These are phyloP conservation scores for Kodamaea laetipori DNA, from an alignment of 805 yeast genomes.

Conservation along the genomic window DNA sequence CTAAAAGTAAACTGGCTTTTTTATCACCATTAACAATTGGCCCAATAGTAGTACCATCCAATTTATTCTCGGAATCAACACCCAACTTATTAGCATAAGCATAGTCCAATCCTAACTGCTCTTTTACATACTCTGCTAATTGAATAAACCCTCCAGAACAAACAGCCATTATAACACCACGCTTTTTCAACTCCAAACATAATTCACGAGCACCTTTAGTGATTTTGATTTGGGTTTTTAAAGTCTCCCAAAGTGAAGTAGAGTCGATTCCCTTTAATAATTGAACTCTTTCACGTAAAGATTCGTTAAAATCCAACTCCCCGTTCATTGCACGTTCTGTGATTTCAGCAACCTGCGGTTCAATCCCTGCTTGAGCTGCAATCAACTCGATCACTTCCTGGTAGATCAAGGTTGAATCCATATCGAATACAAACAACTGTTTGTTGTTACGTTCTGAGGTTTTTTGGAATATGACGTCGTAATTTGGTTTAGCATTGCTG, in stretches of 20 bases:
- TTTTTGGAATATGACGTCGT: constrained; percentile 38
- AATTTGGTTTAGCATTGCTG: constrained; percentile 17
- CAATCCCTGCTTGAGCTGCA: constrained; percentile 92
- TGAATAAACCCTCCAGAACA: constrained; percentile 95
- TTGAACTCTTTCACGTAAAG: constrained; percentile 71
- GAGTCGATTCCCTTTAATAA: constrained; percentile 83
- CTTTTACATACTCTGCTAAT: constrained; percentile 74
- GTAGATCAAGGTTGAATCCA: constrained; percentile 95
- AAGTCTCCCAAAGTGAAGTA: constrained; percentile 70
- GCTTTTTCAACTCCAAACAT: constrained; percentile 56
- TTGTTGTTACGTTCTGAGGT: constrained; percentile 30
- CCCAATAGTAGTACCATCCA: constrained; percentile 80
- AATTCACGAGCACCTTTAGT: constrained; percentile 88
- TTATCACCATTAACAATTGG: constrained; percentile 81
- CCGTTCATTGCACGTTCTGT: constrained; percentile 98
- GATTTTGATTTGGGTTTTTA: constrained; percentile 65
- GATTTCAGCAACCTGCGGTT: constrained; percentile 80
- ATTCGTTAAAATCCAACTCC: constrained; percentile 85
- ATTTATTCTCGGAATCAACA: constrained; percentile 44
- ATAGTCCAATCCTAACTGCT: constrained; percentile 70
- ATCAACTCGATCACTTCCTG: constrained; percentile 97
- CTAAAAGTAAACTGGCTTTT: constrained; percentile 72
- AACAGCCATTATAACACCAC: constrained; percentile 77
- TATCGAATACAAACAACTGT: constrained; percentile 84
- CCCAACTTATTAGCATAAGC: constrained; percentile 81